phyloP scores from a whole-genome alignment of 1,284 basidiomycete genomes.

The Tetrapyrgos nigripes region DNA sequence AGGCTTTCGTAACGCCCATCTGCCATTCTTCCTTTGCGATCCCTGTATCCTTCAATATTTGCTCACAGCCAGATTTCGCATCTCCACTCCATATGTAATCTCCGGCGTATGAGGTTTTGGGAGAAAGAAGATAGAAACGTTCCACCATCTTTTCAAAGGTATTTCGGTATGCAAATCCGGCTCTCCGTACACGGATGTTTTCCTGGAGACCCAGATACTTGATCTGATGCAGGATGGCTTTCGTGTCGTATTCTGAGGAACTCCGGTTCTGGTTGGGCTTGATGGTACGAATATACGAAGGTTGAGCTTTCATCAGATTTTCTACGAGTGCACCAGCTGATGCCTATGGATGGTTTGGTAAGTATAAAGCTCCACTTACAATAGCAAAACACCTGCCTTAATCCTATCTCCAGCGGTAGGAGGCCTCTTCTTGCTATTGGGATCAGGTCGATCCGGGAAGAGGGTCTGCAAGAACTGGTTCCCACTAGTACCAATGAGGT shows the following conservation, averaged over 20 bases:
- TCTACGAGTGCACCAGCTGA: constrained; percentile 96
- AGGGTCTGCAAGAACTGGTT: constrained; percentile 89
- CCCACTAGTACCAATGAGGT: constrained; percentile 82
- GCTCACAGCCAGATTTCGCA: constrained; percentile 89
- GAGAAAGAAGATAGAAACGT: constrained; percentile 95
- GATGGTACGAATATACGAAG: constrained; percentile 99
- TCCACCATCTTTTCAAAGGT: constrained; percentile 99
- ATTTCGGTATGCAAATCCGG: constrained; percentile 97
- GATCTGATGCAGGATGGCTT: constrained; percentile 97
- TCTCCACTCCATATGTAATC: constrained; percentile 98
- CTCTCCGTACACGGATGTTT: constrained; percentile 96
- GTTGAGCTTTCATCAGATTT: constrained; percentile 95
- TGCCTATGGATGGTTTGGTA: constrained; percentile 46
- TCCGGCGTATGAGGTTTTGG: constrained; percentile 96
- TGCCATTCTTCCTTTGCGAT: constrained; percentile 99
- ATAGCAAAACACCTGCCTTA: constrained; percentile 61
- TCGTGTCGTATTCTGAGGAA: constrained; percentile 90
- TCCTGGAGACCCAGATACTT: constrained; percentile 99
- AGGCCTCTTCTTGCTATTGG: constrained; percentile 96
- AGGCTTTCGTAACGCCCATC: constrained; percentile 98
- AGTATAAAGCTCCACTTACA: neutral
- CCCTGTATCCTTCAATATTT: constrained; percentile 93
- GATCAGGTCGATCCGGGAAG: constrained; percentile 96
- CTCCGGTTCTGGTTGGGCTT: constrained; percentile 99
- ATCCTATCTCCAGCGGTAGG: constrained; percentile 99